Evolutionary conservation across 176 grass and related monocot species (phyloP).

Genomic region (Oryza coarctata): DNA sequence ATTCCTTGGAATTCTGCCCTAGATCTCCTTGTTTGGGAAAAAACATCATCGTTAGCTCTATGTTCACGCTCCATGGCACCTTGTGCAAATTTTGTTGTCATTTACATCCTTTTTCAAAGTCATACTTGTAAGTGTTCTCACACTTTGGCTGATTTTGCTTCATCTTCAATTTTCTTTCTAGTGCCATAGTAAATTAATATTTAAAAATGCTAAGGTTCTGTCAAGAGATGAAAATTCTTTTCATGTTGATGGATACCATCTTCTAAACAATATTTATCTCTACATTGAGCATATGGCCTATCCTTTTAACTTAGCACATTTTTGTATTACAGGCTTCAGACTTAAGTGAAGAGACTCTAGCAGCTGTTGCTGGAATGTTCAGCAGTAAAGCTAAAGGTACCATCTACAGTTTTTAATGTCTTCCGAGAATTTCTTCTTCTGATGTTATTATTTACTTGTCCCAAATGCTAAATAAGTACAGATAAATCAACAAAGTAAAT

Average conservation of each 20-base stretch:
- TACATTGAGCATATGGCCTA: not conserved
- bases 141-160: not conserved
- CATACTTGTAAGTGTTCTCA: too few relatives aligned
- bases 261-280: not conserved
- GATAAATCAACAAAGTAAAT: not conserved
- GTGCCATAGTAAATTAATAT: constrained; percentile 12
- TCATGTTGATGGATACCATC: not conserved
- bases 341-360: constrained; percentile 91
- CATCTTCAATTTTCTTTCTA: constrained; percentile 18
- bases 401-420: constrained; percentile 22
- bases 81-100: too few relatives aligned
- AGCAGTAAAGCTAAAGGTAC: constrained; percentile 99
- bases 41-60: too few relatives aligned
- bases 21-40: not conserved
- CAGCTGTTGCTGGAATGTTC: constrained; percentile 98
- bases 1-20: too few relatives aligned
- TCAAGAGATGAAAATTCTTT: not conserved
- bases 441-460: constrained; percentile 14
- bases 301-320: constrained; percentile 31
- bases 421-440: constrained; percentile 2
- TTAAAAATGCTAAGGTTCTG: not conserved
- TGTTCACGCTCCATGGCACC: too few relatives aligned
- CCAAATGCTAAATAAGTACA: not conserved
- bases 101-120: too few relatives aligned
- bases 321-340: constrained; percentile 76